phyloP scores from a whole-genome alignment of 768 basidiomycete genomes.

The Lactifluus subvellereus region DNA sequence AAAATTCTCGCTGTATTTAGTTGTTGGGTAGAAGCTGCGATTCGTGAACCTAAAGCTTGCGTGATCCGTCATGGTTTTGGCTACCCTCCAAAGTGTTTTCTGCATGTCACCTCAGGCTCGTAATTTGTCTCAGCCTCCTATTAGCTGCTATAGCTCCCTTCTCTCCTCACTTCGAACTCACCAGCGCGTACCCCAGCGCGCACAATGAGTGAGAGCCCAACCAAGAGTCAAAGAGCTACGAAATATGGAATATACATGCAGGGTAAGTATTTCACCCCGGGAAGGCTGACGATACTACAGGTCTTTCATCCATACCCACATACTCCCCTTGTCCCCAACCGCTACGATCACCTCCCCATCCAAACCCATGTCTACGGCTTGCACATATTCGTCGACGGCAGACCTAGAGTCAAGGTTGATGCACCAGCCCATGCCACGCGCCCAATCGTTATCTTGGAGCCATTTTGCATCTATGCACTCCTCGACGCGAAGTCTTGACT shows the following conservation, averaged over 20 bases:
- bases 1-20: no score
- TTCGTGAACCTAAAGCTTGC: no score
- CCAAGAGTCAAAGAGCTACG: not conserved
- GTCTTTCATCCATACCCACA: conserved; percentile 19
- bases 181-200: no score
- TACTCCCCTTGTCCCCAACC: conserved; percentile 16
- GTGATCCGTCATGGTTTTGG: no score
- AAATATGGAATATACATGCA: no score
- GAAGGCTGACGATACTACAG: not conserved
- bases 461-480: not conserved
- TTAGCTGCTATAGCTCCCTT: no score
- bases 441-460: conserved; percentile 5
- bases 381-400: conserved; percentile 4
- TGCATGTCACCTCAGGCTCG: no score
- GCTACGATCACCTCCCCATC: conserved; percentile 14
- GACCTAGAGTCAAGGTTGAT: conserved; percentile 5
- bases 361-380: conserved; percentile 18
- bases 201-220: not conserved
- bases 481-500: conserved; percentile 8
- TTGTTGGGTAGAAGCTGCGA: no score
- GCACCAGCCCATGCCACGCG: conserved; percentile 3
- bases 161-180: no score
- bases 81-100: no score
- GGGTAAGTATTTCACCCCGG: no score
- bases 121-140: no score